A percentile compares a stretch with the other conserved stretches of the same genome.
These are phyloP conservation scores for Pinus albicaulis DNA, from an alignment of 75 land plant species.

Conservation along the genomic window DNA sequence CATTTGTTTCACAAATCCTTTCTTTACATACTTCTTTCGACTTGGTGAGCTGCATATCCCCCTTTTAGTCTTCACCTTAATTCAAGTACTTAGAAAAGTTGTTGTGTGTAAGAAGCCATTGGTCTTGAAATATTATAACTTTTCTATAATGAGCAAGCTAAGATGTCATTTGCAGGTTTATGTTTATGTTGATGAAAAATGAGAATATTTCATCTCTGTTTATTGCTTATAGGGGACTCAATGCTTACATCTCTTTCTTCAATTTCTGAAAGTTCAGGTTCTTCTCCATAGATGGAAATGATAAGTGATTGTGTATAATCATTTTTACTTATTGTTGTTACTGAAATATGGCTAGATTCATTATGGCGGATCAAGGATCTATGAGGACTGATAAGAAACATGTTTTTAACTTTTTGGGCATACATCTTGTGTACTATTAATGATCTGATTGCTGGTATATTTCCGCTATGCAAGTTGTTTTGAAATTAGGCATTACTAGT, in stretches of 20 bases:
- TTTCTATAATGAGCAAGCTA: not conserved
- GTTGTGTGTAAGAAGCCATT: not conserved
- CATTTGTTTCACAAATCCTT: slow-evolving; percentile 87
- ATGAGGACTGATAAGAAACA: too few species aligned
- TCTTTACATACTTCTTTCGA: slow-evolving; percentile 82
- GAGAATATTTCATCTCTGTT: not conserved
- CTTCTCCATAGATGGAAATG: not conserved
- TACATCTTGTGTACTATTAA: too few species aligned
- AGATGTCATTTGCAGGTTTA: not conserved
- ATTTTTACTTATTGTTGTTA: not conserved
- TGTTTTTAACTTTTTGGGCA: too few species aligned
- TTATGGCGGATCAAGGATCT: too few species aligned
- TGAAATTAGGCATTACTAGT: too few species aligned
- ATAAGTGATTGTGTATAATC: not conserved
- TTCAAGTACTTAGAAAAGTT: not conserved
- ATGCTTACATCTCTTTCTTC: not conserved
- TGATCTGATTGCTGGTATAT: too few species aligned
- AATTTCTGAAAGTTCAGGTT: not conserved
- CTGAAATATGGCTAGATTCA: too few species aligned
- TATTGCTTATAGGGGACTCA: not conserved
- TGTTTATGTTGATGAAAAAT: not conserved
- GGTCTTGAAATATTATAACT: not conserved
- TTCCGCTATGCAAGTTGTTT: too few species aligned
- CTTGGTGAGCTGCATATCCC: slow-evolving; percentile 49
- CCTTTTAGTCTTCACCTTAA: not conserved